Conservation (phyloP, 1,284 basidiomycete genomes). For the Trichosporon faecale region DNA sequence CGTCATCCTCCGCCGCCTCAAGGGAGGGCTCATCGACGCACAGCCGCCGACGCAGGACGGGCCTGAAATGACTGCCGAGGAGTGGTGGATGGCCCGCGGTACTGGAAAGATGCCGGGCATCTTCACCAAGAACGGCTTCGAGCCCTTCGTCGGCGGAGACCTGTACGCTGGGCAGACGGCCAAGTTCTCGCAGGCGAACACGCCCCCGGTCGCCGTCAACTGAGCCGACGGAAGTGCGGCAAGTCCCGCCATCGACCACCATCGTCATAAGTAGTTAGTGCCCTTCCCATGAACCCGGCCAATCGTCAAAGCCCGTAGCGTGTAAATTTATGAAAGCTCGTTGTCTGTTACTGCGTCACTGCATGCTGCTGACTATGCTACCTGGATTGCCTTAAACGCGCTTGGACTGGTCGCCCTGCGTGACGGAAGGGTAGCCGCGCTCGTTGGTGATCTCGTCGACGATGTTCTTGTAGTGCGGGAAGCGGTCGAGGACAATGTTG, state of each 20-base stretch:
- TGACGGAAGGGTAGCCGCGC: neutral
- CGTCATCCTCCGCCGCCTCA: slow-evolving; percentile 49
- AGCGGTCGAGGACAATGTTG: slow-evolving; percentile 13
- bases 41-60: slow-evolving; percentile 22
- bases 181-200: slow-evolving; percentile 2
- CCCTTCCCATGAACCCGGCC: neutral
- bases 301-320: too few relatives aligned
- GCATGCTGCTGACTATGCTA: neutral
- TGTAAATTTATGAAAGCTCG: neutral
- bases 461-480: slow-evolving; percentile 15
- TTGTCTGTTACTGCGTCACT: neutral
- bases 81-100: slow-evolving; percentile 36
- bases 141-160: slow-evolving; percentile 18
- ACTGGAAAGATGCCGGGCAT: slow-evolving; percentile 30
- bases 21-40: slow-evolving; percentile 32
- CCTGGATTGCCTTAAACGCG: neutral
- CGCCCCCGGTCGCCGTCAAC: neutral
- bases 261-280: neutral
- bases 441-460: slow-evolving; percentile 16
- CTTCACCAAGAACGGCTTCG: slow-evolving; percentile 31
- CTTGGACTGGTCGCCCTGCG: slow-evolving; percentile 6
- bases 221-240: too few relatives aligned
- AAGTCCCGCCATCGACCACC: too few relatives aligned
- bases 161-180: slow-evolving; percentile 17
- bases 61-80: slow-evolving; percentile 30